Base-by-base conservation (phyloP, 2,329 filamentous ascomycete genomes). In the Emmonsia crescens region DNA sequence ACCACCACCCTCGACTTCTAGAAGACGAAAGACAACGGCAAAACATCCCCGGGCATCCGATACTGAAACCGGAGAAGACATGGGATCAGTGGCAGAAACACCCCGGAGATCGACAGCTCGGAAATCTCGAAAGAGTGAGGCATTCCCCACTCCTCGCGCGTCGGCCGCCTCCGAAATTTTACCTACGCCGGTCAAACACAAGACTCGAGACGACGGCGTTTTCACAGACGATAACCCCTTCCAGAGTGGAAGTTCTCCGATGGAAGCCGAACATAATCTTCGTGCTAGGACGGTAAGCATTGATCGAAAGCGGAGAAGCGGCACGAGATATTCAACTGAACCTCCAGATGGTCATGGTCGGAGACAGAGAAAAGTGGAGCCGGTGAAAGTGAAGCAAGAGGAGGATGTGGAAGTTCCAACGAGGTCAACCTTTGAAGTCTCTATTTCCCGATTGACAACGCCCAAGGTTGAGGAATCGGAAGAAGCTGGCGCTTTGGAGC, bases 201-300 rank as follows among this genome's bases (percentile, higher is more conserved):
- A 80, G 51, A 72, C 70, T 8, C 72, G 70, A 46, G 80, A 82
- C 40, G 38, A 27, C 19, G 88, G 82, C 68, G 87, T 89, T 38
- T 97, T 97, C 74, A 91, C 88, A 1, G 83, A 87, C 67, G 91
- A 96, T 60, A 97, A 97, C 69, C 92, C 93, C 0, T 97, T 97
- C 72, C 93, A 97, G 73, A 89, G 89, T 71, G 88, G 91, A 48
- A 89, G 87, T 73, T 88, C 89, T 10, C 86, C 89, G 1, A 75
- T 82, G 5, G 72, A 77, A n/a, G 73, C 75, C 1, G 75, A 80
- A 27, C 3, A 48, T 33, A 78, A 71, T 78, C 79, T 33, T 76
- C 82, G 27, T 76, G 64, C 69, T 14, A 66, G 70, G 33, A 68
- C 67, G 21, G 62, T 66, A 8, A 68, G 68, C 61, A 63, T 63